A percentile compares a stretch with the other conserved stretches of the same genome.
Evolutionary conservation across 176 grass and related monocot species (phyloP).

Genomic region (Leersia perrieri): DNA sequence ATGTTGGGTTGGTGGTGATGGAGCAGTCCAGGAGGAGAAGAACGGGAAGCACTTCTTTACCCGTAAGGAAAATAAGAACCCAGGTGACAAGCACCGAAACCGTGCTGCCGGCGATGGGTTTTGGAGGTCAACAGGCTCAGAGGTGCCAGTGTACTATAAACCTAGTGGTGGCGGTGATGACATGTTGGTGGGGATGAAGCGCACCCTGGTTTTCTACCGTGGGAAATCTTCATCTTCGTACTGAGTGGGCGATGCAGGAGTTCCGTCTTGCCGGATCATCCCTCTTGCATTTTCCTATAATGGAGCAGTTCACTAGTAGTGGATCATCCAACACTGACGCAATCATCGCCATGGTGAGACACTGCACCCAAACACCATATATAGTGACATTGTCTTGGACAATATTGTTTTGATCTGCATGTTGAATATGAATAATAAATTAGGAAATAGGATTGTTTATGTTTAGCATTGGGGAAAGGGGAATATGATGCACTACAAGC

Average conservation of each 20-base stretch:
- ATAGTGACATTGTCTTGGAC: not conserved
- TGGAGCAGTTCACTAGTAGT: not conserved
- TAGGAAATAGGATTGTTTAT: not conserved
- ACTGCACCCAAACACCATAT: not conserved
- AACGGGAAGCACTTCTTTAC: constrained; percentile 47
- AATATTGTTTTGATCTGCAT: not conserved
- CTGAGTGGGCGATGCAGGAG: constrained; percentile 62
- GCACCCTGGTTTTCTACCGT: constrained; percentile 37
- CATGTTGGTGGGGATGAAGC: constrained; percentile 49
- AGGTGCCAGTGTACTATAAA: not conserved
- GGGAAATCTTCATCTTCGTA: constrained; percentile 16
- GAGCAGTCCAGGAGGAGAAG: not conserved
- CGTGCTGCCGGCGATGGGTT: constrained; percentile 31
- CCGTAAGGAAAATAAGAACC: constrained; percentile 6
- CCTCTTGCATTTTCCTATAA: not conserved
- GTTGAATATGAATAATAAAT: not conserved
- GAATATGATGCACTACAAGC: not conserved
- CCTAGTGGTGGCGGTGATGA: not conserved
- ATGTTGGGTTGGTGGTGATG: not conserved
- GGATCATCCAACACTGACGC: not conserved
- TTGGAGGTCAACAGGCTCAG: constrained; percentile 57
- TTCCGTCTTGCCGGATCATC: not conserved
- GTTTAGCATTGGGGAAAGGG: not conserved
- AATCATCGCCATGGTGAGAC: not conserved
- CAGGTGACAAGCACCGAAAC: not conserved